phyloP scores from a whole-genome alignment of 305 asterid genomes.

The Fraxinus latifolia region DNA sequence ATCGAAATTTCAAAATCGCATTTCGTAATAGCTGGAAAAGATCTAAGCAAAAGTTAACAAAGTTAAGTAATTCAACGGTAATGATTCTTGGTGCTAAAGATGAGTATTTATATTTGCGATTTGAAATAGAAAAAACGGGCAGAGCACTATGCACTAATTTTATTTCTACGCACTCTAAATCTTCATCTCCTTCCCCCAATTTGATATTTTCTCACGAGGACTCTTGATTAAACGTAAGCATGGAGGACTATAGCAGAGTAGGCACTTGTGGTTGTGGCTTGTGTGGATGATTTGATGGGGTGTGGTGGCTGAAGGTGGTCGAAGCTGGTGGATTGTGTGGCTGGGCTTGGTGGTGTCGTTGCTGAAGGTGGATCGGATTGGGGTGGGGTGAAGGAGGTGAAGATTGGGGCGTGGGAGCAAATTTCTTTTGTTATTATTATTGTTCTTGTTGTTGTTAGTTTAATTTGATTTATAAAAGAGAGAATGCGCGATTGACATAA shows the following conservation, averaged over 20 bases:
- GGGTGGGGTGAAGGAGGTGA: too few relatives aligned
- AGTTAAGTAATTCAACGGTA: conserved; percentile 55
- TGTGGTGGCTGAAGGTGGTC: background rate
- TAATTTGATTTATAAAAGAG: too few relatives aligned
- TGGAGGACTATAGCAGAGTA: background rate
- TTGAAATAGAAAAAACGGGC: background rate
- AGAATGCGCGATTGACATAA: too few relatives aligned
- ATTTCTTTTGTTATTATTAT: too few relatives aligned
- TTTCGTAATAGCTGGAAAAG: conserved; percentile 65
- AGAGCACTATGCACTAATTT: background rate
- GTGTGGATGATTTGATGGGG: background rate
- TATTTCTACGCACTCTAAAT: background rate
- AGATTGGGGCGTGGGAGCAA: too few relatives aligned
- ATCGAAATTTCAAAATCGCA: conserved; percentile 7
- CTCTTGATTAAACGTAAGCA: background rate
- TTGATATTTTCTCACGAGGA: background rate
- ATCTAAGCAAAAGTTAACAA: conserved; percentile 39
- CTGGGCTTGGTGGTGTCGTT: background rate
- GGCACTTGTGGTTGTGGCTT: background rate
- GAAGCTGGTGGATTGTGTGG: background rate
- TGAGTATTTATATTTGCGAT: background rate
- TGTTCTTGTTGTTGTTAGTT: too few relatives aligned
- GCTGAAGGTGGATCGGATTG: too few relatives aligned
- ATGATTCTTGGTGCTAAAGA: conserved; percentile 18
- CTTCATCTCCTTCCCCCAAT: background rate